Base-by-base conservation (phyloP, 768 basidiomycete genomes). In the Pulveroboletus sp. region DNA sequence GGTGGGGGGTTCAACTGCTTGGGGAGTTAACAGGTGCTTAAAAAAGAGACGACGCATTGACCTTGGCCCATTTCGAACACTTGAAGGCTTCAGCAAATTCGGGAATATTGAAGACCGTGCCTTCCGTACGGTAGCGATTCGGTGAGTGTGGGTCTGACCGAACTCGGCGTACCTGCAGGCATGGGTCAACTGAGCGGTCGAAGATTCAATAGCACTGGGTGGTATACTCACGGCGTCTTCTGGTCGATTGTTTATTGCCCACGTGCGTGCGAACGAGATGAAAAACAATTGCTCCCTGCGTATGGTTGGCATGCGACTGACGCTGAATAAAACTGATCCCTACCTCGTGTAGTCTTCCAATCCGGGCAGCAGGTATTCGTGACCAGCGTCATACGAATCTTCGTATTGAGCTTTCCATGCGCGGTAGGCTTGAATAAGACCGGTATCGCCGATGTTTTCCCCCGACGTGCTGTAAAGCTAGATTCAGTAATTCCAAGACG, bases 81-180 rank as follows among this genome's bases (percentile, higher is more conserved):
- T 83, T 81, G 72, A 93, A 97, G 19, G 88, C 91, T 57, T 81
- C 67, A 1, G 92, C 91, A 62, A 97, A 97, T 66, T 90, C 89
- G 0, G 85, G 85, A 43, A 93, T 83, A 59, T 96, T 94, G 53
- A 70, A 83, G 6, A 96, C 74, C 0, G 94, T 94, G 3, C 94
- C 94, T 40, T 90, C 85, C 9, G 89, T 84, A 36, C 93, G 81
- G 72, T 77, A 93, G 26, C 78, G 74, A 54, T 75, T 76, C 1
- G 93, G 93, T 8, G 91, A 90, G 63, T 95, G 93, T 16, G 93
- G 90, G 61, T 96, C 92, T 2, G 89, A 85, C 39, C 89, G 81
- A 42, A 95, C 80, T 24, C 85, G 83, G 58, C 82, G 83, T 27
- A 92, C 76, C 83, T 87, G 57, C 20, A 19, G 11, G 12, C 7